Base-by-base conservation (phyloP, 768 basidiomycete species). In the Pleurotus platypus region DNA sequence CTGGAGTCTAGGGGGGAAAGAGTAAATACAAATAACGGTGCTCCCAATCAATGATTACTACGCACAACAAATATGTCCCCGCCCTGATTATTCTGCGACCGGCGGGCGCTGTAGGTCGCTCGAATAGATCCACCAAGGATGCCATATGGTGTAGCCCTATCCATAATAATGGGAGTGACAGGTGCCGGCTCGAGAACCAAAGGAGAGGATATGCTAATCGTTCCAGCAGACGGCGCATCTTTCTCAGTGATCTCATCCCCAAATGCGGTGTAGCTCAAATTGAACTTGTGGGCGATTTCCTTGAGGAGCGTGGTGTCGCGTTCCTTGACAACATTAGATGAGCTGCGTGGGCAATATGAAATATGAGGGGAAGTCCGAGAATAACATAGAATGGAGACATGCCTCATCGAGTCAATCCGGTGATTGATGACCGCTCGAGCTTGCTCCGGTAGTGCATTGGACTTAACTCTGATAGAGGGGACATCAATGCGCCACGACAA, bases 361-460 rank as follows among this genome's bases (percentile, higher is more conserved):
- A 6, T 16, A 45, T 45, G 42, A 7, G 11, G n/a, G 2, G n/a
- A 2, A 15, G 7, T 45, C 42, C 20, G 11, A 45, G 9, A 18
- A 16, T 16, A 45, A 45, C 11, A 16, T 6, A 13, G 9, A 30
- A 26, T 26, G 4, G 26, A 30, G 12, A 13, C 22, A 11, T 18
- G 78, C 85, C 84, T 86, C 49, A 78, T 73, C 5, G 80, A 79
- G 6, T 85, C 77, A 53, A 91, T 82, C 4, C 89, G 84, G 63
- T 89, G 87, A 64, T 92, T 89, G 30, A 91, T 78, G 26, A 90
- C 67, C 1, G 85, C 87, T 66, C 74, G 84, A 1, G 82, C 86
- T 56, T 72, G 76, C 68, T 92, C 91, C 1, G 92, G 92, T 20
- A 94, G 78, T 20, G 90, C 90, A 63, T 93, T 93, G 20, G 78